Evolutionary conservation across 2,329 filamentous ascomycete genomes (phyloP).

Genomic region (Aspergillus hiratsukae): DNA sequence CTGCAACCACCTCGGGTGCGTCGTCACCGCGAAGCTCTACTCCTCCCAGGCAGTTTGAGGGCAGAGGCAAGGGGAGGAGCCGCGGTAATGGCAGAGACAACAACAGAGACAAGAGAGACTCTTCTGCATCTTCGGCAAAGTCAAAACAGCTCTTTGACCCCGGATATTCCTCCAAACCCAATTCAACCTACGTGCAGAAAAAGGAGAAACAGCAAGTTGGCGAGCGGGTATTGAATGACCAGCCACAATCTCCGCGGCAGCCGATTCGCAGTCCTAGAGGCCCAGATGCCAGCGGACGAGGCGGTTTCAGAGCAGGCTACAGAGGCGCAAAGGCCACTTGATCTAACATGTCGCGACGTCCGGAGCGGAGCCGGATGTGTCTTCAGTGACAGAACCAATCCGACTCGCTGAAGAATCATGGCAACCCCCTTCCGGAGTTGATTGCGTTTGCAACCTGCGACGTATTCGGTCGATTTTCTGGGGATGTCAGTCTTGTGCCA

Average conservation of each 20-base stretch:
- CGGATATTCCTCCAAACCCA: slow-evolving; percentile 62
- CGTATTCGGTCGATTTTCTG: slow-evolving; percentile 58
- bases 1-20: slow-evolving; percentile 46
- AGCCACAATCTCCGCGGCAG: slow-evolving; percentile 43
- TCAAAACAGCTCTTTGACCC: slow-evolving; percentile 71
- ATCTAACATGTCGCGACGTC: neutral
- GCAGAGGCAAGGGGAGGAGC: slow-evolving; percentile 44
- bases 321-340: slow-evolving; percentile 52
- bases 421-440: slow-evolving; percentile 52
- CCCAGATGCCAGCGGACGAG: slow-evolving; percentile 70
- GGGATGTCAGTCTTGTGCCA: slow-evolving; percentile 6
- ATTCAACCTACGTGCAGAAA: slow-evolving; percentile 45
- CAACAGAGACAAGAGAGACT: slow-evolving; percentile 40
- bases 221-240: slow-evolving; percentile 37
- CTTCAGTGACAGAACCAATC: neutral
- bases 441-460: slow-evolving; percentile 56
- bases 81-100: slow-evolving; percentile 46
- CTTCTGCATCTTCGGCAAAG: slow-evolving; percentile 33
- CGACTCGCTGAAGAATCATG: slow-evolving; percentile 27
- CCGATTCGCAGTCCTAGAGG: slow-evolving; percentile 71
- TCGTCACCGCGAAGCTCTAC: slow-evolving; percentile 61
- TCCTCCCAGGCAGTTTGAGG: slow-evolving; percentile 47
- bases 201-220: slow-evolving; percentile 35
- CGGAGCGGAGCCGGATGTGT: neutral
- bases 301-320: slow-evolving; percentile 70